Conservation (phyloP, 345 rosid genomes). For the Populus alba region DNA sequence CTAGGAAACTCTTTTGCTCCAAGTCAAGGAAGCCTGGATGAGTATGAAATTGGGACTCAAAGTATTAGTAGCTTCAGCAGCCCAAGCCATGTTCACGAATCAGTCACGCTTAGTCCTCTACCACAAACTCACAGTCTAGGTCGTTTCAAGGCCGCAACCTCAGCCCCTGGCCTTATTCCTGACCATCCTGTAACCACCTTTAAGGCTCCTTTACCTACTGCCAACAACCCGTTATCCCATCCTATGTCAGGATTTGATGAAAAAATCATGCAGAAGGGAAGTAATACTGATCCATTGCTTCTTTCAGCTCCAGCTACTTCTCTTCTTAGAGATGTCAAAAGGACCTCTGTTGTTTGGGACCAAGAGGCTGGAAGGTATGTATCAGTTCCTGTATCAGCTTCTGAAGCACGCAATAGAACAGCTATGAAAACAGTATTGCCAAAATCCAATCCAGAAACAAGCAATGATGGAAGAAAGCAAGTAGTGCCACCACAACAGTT, state of each 20-base stretch:
- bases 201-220: constrained; percentile 35
- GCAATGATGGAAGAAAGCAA: constrained; percentile 42
- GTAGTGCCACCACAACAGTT: constrained; percentile 47
- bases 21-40: constrained; percentile 90
- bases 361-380: constrained; percentile 92
- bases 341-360: constrained; percentile 89
- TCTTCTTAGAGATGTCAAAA: constrained; percentile 81
- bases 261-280: constrained; percentile 54
- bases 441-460: constrained; percentile 39
- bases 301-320: constrained; percentile 71
- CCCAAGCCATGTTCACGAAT: constrained; percentile 76
- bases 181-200: constrained; percentile 43
- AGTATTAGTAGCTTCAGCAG: constrained; percentile 90
- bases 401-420: constrained; percentile 61
- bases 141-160: constrained; percentile 33
- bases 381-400: constrained; percentile 69
- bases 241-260: constrained; percentile 51
- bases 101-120: constrained; percentile 79
- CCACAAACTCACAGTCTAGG: constrained; percentile 58
- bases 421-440: constrained; percentile 40
- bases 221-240: constrained; percentile 25
- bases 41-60: constrained; percentile 78
- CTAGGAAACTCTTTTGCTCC: constrained; percentile 66
- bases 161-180: constrained; percentile 39
- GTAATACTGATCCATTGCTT: constrained; percentile 52